These are phyloP conservation scores for Tephrocybe sp. DNA, from an alignment of 768 basidiomycete genomes.

Conservation along the genomic window DNA sequence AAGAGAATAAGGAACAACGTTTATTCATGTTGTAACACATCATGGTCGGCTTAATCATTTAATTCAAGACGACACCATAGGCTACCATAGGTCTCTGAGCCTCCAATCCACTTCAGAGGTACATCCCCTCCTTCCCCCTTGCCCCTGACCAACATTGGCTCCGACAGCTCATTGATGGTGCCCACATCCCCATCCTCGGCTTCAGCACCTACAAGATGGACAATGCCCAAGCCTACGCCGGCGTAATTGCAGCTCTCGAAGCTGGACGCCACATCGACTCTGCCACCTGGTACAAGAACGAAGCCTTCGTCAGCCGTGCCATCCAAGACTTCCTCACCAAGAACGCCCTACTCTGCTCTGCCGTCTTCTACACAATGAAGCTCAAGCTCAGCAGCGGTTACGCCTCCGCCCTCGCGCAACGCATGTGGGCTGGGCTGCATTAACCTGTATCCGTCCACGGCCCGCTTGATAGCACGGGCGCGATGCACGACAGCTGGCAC, in stretches of 20 bases:
- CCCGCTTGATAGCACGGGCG: slow-evolving; percentile 58
- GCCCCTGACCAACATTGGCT: no score
- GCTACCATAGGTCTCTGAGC: no score
- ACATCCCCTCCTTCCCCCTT: no score
- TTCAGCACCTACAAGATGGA: slow-evolving; percentile 68
- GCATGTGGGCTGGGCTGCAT: slow-evolving; percentile 60
- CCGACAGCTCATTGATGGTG: slow-evolving; percentile 19
- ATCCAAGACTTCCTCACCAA: slow-evolving; percentile 53
- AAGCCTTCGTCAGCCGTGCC: slow-evolving; percentile 60
- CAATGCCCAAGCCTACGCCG: slow-evolving; percentile 52
- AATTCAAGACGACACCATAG: no score
- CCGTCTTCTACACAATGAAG: slow-evolving; percentile 76
- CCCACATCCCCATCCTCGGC: slow-evolving; percentile 56
- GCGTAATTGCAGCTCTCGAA: slow-evolving; percentile 64
- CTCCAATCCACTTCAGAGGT: no score
- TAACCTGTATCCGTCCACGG: slow-evolving; percentile 71
- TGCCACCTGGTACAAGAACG: slow-evolving; percentile 63
- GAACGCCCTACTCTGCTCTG: slow-evolving; percentile 49
- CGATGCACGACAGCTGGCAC: slow-evolving; percentile 62
- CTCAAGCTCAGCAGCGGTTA: slow-evolving; percentile 59
- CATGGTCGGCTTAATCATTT: no score
- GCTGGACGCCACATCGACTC: slow-evolving; percentile 62
- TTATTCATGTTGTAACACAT: no score
- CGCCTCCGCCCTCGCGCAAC: slow-evolving; percentile 49
- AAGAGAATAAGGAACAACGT: no score